These are phyloP conservation scores for Syzygium jambos DNA, from an alignment of 345 rosid species.

Conservation along the genomic window DNA sequence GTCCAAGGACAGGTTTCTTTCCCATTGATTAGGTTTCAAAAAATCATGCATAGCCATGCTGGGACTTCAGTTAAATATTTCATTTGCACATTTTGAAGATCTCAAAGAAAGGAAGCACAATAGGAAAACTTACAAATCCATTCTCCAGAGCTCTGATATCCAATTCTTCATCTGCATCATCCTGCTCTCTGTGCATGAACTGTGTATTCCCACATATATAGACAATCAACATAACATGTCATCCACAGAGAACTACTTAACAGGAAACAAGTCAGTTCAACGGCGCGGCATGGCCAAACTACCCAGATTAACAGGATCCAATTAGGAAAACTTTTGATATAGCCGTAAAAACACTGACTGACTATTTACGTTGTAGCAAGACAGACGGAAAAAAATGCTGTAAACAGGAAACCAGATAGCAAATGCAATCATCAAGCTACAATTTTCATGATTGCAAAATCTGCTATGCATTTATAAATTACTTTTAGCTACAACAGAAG, in stretches of 20 bases:
- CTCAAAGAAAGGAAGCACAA: neutral
- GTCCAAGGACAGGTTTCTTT: neutral
- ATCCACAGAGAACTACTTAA: neutral
- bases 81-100: neutral
- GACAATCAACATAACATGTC: neutral
- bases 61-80: neutral
- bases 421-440: neutral
- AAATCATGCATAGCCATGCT: neutral
- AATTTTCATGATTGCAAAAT: neutral
- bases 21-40: neutral
- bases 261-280: neutral
- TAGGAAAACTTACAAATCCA: conserved; percentile 29
- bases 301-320: neutral
- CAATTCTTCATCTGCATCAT: conserved; percentile 17
- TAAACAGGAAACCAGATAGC: neutral
- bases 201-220: neutral
- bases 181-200: conserved; percentile 15
- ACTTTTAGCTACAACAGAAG: neutral
- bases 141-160: conserved; percentile 29
- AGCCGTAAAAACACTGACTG: neutral
- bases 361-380: neutral
- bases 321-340: neutral
- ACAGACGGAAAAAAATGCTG: neutral
- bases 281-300: neutral
- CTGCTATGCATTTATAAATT: neutral